Conservation (phyloP, 2,329 filamentous ascomycete genomes). For the Rhexocercosporidium sp. region DNA sequence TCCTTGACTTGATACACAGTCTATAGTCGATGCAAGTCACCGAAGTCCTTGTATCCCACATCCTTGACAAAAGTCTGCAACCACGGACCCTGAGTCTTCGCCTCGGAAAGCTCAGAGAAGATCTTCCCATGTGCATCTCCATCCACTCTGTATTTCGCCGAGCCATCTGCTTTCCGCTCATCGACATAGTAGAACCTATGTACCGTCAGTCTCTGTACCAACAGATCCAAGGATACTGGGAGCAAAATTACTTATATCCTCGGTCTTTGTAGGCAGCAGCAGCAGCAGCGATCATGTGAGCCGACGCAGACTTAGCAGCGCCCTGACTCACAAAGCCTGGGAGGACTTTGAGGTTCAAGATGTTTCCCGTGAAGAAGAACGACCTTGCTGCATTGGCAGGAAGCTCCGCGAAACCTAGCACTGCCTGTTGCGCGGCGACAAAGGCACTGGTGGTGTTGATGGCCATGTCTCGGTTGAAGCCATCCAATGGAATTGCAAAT, state of each 20-base stretch:
- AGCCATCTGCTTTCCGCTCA: not conserved
- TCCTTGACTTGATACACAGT: too few species aligned
- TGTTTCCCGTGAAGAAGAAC: constrained; percentile 37
- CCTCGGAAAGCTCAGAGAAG: not conserved
- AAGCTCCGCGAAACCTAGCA: not conserved
- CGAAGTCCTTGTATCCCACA: not conserved
- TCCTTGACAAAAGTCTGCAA: not conserved
- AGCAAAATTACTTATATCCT: not conserved
- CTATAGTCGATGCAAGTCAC: not conserved
- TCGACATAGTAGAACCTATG: not conserved
- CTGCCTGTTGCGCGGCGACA: too few species aligned
- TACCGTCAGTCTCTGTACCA: not conserved
- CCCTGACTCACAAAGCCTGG: constrained; percentile 29
- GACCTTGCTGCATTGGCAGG: constrained; percentile 30
- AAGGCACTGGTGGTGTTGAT: too few species aligned
- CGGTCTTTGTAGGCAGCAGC: not conserved
- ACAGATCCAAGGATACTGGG: not conserved
- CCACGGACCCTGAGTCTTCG: not conserved
- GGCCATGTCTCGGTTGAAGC: not conserved
- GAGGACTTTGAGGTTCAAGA: constrained; percentile 23
- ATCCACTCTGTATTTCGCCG: not conserved
- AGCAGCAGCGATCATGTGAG: not conserved
- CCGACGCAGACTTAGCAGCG: constrained; percentile 35
- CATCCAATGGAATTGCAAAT: not conserved
- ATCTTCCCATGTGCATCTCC: not conserved